These are phyloP conservation scores for Emergomyces orientalis DNA, from an alignment of 2,329 filamentous ascomycete genomes.

Conservation along the genomic window DNA sequence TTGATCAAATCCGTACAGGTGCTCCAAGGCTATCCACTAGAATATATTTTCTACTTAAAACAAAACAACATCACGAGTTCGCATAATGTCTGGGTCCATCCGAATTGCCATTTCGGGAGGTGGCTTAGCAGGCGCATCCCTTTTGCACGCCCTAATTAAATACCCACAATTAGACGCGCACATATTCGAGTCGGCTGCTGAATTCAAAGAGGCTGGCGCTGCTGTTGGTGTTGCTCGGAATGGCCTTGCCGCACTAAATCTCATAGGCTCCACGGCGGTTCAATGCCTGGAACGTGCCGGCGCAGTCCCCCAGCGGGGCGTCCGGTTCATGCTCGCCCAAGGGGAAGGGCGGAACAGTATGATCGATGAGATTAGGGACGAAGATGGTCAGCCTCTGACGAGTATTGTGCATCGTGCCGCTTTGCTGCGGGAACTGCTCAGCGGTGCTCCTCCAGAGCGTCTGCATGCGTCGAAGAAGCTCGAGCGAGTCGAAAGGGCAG, in stretches of 20 bases:
- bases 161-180: conserved; percentile 27
- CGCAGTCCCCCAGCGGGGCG: conserved; percentile 19
- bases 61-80: too few species aligned
- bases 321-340: conserved; percentile 9
- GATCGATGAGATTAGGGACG: not conserved
- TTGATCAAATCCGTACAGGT: too few species aligned
- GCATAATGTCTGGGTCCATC: not conserved
- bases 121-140: conserved; percentile 32
- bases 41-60: too few species aligned
- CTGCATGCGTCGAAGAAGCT: not conserved
- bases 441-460: not conserved
- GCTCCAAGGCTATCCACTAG: too few species aligned
- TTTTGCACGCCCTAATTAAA: conserved; percentile 30
- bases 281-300: conserved; percentile 17
- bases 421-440: not conserved
- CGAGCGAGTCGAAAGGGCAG: not conserved
- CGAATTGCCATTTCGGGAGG: conserved; percentile 33
- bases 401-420: not conserved
- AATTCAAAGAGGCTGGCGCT: conserved; percentile 30
- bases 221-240: conserved; percentile 35
- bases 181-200: conserved; percentile 30
- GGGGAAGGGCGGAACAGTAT: not conserved
- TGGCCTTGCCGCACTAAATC: conserved; percentile 28
- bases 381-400: not conserved
- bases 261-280: conserved; percentile 22